Evolutionary conservation across 2,329 filamentous ascomycete species (phyloP).

Genomic region (Didymella lethalis): DNA sequence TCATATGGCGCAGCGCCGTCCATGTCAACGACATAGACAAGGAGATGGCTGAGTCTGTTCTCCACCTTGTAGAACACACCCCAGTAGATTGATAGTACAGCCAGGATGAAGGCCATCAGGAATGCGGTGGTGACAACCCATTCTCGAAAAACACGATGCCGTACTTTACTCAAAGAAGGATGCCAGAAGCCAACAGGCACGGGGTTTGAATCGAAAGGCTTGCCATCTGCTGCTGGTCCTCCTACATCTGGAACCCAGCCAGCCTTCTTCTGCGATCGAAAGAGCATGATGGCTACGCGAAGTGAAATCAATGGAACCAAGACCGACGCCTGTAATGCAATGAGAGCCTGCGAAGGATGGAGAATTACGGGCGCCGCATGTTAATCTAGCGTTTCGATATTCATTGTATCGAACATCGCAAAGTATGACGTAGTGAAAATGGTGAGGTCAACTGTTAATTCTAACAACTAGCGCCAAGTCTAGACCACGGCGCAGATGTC

Average conservation of each 20-base stretch:
- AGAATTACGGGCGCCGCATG: conserved; percentile 6
- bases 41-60: conserved; percentile 53
- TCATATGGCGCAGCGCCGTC: conserved; percentile 65
- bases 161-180: conserved; percentile 49
- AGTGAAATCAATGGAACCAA: background rate
- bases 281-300: conserved; percentile 8
- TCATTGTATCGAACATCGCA: background rate
- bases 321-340: background rate
- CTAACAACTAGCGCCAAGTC: conserved; percentile 14
- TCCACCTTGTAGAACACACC: conserved; percentile 63
- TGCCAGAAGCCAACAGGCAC: conserved; percentile 58
- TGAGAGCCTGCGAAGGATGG: background rate
- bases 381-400: conserved; percentile 1
- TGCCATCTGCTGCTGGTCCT: conserved; percentile 19
- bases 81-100: conserved; percentile 68
- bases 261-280: conserved; percentile 12
- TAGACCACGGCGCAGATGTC: conserved; percentile 1
- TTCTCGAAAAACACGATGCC: conserved; percentile 52
- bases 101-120: conserved; percentile 64
- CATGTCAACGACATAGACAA: conserved; percentile 69
- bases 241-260: conserved; percentile 20
- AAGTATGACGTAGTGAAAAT: conserved; percentile 18
- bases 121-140: conserved; percentile 57
- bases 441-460: conserved; percentile 13
- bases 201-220: conserved; percentile 29